phyloP scores from a whole-genome alignment of 31 red algal species.

The Porphyra umbilicalis region DNA sequence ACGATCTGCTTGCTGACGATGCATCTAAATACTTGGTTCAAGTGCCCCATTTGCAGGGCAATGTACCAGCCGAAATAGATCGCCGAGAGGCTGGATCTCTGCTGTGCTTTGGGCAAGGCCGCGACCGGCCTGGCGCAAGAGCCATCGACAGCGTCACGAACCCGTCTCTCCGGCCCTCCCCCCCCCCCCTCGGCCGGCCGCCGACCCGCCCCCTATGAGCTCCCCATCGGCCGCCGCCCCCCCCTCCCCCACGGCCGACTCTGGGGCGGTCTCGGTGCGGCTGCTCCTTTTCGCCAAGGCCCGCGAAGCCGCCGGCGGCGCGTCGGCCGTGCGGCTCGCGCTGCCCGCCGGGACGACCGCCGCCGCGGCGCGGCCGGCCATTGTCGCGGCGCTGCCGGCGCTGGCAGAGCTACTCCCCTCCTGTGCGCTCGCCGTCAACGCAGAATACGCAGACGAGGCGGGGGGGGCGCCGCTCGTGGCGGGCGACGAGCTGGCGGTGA shows the following conservation, averaged over 20 bases:
- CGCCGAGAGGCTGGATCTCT: no score
- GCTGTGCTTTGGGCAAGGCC: no score
- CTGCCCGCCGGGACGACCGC: conserved; percentile 9
- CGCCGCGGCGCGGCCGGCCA: not conserved
- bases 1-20: no score
- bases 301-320: conserved; percentile 23
- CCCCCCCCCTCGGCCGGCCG: no score
- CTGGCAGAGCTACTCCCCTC: conserved; percentile 17
- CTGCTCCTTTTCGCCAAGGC: conserved; percentile 44
- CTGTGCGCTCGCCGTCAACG: conserved; percentile 40
- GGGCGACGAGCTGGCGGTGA: conserved; percentile 53
- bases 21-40: no score
- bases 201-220: not conserved
- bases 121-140: no score
- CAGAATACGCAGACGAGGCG: conserved; percentile 19
- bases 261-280: not conserved
- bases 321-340: not conserved
- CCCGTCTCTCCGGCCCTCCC: no score
- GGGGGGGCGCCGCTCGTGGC: not conserved
- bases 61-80: no score
- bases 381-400: conserved; percentile 16
- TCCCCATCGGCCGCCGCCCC: not conserved
- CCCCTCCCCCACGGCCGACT: not conserved
- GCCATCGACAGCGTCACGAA: no score
- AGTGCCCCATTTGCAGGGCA: no score